Base-by-base conservation (phyloP, 331 rosid genomes). In the Stylosanthes scabra region DNA sequence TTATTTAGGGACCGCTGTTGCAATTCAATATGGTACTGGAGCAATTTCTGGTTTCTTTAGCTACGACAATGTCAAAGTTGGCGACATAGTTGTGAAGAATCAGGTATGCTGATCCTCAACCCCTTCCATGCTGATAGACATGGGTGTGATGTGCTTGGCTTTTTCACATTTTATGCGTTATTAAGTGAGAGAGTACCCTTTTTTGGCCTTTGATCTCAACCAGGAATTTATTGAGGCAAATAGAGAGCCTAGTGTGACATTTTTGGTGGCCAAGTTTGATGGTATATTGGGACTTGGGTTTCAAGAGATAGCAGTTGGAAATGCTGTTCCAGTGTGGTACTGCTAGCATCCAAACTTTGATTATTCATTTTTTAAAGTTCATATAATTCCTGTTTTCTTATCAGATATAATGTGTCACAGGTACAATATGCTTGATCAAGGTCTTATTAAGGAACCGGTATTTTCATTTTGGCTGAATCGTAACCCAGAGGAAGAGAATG, bases 391-490 rank as follows among this genome's bases (percentile, higher is more conserved):
- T 55, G 2, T 37, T 55, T 27, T 49, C 28, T 78, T 60, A 76
- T 65, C 54, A 69, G 11, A 66, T 9, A 37, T 52, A 78, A 65
- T 8, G 3, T 78, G 63, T 69, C 57, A 49, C 82, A 94, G 99
- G 97, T 89, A 94, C 84, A 87, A 91, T 81, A 90, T 94, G 99
- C 50, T 94, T 59, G 37, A 75, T 52, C 99, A 88, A 82, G 91
- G 90, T 62, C 96, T 91, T 60, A 60, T 91, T 31, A 85, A 88
- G 74, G 90, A 89, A 12, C 92, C 86, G 0, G 81, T 91, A 52
- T 94, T 94, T 86, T 94, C 99, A 55, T 91, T 94, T 77, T 94
- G 99, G 99, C 87, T 94, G 27, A 94, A 94, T 61, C 97, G 97
- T 58, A 87, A 90, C 5, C 77, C 80, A 20, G 63, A 79, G 40